Percentiles rank a stretch among this genome's conserved stretches.
Evolutionary conservation across 805 yeast genomes (phyloP).

Genomic region (Brettanomyces bruxellensis): DNA sequence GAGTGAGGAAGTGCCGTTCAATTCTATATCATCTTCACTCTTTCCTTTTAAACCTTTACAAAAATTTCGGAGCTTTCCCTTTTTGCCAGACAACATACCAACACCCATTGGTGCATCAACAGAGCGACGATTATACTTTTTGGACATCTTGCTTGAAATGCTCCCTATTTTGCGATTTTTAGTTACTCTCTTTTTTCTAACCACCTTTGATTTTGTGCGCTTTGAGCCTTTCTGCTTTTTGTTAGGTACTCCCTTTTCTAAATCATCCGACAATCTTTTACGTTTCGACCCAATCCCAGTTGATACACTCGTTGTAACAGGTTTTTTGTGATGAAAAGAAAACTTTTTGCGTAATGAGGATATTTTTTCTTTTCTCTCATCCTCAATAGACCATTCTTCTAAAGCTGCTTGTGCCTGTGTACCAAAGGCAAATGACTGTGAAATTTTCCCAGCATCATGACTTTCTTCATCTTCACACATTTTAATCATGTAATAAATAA

Average conservation of each 20-base stretch:
- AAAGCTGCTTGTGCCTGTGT: constrained; percentile 10
- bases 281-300: not conserved
- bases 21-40: not conserved
- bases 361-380: not conserved
- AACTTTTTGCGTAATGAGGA: not conserved
- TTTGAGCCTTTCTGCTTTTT: not conserved
- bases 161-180: constrained; percentile 1
- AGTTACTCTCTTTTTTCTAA: not conserved
- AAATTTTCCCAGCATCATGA: not conserved
- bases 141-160: constrained; percentile 5
- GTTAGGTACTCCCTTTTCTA: not conserved
- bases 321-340: not conserved
- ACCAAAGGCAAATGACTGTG: constrained; percentile 5
- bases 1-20: not conserved
- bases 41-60: not conserved
- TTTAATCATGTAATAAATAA: no score
- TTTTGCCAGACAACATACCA: not conserved
- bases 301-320: not conserved
- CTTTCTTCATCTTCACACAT: no score
- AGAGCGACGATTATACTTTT: not conserved
- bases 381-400: constrained; percentile 3
- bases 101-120: not conserved
- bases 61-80: constrained; percentile 1
- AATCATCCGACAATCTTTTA: not conserved
- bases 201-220: not conserved